These are phyloP conservation scores for Juglanconis juglandina DNA, from an alignment of 2,329 filamentous ascomycete genomes.

Conservation along the genomic window DNA sequence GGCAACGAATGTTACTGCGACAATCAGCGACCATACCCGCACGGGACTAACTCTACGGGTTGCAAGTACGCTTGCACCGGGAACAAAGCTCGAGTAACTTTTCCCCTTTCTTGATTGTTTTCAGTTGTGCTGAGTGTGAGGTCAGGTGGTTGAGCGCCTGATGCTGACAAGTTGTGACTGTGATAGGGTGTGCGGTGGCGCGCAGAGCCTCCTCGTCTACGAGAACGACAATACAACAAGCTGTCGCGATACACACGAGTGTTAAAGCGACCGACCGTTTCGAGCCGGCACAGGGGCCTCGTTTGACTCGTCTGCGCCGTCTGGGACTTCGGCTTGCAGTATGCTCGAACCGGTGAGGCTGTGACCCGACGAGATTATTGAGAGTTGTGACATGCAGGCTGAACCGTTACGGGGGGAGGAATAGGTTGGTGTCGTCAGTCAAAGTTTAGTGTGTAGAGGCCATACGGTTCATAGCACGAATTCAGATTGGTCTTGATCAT, in stretches of 20 bases:
- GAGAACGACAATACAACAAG: background rate
- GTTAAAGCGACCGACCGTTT: too few species aligned
- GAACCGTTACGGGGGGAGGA: background rate
- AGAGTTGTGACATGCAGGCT: background rate
- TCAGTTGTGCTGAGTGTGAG: too few species aligned
- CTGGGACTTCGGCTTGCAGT: too few species aligned
- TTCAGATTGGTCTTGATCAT: constrained; percentile 7
- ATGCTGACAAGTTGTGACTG: background rate
- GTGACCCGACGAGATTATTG: too few species aligned
- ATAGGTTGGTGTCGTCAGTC: background rate
- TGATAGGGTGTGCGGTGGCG: background rate
- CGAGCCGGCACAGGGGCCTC: too few species aligned
- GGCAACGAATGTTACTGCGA: background rate
- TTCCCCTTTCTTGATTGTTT: too few species aligned
- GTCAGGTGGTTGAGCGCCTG: too few species aligned
- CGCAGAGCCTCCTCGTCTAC: background rate
- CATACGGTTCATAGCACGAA: background rate
- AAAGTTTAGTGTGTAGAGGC: background rate
- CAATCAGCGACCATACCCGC: background rate
- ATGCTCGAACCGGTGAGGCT: too few species aligned
- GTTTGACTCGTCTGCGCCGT: too few species aligned
- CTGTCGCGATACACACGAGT: too few species aligned
- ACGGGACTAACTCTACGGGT: background rate
- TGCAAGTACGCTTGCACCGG: background rate
- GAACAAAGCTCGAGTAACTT: background rate